Evolutionary conservation across 2,329 filamentous ascomycete genomes (phyloP).

Genomic region (Graphilbum sp.): DNA sequence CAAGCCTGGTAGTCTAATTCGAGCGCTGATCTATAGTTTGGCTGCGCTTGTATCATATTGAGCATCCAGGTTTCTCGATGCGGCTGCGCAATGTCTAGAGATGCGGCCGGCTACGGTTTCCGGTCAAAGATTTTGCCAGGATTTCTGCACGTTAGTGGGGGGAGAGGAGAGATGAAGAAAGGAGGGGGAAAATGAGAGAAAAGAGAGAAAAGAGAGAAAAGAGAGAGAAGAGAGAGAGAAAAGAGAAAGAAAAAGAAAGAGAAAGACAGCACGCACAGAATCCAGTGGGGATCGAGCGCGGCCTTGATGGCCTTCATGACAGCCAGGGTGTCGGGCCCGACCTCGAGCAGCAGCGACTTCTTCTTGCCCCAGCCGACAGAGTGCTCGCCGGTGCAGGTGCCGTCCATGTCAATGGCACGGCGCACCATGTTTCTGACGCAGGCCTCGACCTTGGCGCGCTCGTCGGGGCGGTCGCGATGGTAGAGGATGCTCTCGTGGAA

Average conservation of each 20-base stretch:
- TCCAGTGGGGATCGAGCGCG: constrained; percentile 72
- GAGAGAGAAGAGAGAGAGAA: neutral
- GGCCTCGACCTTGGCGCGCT: constrained; percentile 59
- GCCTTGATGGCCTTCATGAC: constrained; percentile 75
- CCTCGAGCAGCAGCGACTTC: constrained; percentile 58
- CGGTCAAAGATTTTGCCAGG: constrained; percentile 81
- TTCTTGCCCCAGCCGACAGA: constrained; percentile 80
- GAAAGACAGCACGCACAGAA: constrained; percentile 40
- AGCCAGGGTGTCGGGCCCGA: constrained; percentile 62
- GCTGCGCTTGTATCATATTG: too few relatives aligned
- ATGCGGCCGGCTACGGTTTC: too few relatives aligned
- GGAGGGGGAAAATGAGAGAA: neutral
- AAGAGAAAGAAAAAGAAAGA: neutral
- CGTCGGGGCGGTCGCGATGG: constrained; percentile 48
- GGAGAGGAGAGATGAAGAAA: too few relatives aligned
- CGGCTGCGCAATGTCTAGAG: too few relatives aligned
- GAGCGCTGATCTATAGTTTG: too few relatives aligned
- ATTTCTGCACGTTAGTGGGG: too few relatives aligned
- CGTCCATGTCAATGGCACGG: constrained; percentile 84
- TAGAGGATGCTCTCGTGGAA: constrained; percentile 93
- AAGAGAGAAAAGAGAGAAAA: constrained; percentile 41
- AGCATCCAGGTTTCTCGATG: too few relatives aligned
- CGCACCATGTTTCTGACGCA: constrained; percentile 84
- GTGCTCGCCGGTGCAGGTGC: constrained; percentile 82
- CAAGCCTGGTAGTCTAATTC: too few relatives aligned